Percentiles rank a stretch among this genome's conserved stretches.
Conservation (phyloP, 345 rosid species). For the Pugionium cornutum region DNA sequence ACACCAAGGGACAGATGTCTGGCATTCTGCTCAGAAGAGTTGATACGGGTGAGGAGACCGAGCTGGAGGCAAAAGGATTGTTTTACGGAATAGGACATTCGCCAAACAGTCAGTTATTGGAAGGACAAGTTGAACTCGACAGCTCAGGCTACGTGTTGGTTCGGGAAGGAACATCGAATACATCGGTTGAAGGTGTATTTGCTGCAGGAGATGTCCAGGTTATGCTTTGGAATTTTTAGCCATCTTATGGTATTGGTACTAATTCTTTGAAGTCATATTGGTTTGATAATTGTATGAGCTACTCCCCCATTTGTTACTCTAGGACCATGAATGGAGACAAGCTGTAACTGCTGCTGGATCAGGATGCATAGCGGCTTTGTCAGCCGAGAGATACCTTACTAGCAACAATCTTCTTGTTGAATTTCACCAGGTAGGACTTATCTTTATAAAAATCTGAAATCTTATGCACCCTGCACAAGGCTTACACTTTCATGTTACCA, state of each 20-base stretch:
- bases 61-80: conserved; percentile 92
- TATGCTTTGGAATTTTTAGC: conserved; percentile 28
- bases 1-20: conserved; percentile 91
- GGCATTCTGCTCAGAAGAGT: conserved; percentile 70
- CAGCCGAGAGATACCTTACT: conserved; percentile 93
- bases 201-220: conserved; percentile 99
- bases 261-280: conserved; percentile 26
- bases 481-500: conserved; percentile 20
- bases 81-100: conserved; percentile 98
- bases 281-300: conserved; percentile 26
- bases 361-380: conserved; percentile 95
- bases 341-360: conserved; percentile 97
- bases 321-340: conserved; percentile 99
- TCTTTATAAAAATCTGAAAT: neutral
- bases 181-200: conserved; percentile 90
- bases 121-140: conserved; percentile 94
- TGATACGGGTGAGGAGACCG: conserved; percentile 79
- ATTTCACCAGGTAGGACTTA: conserved; percentile 79
- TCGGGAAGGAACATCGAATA: conserved; percentile 71
- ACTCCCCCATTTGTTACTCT: conserved; percentile 29
- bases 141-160: conserved; percentile 77
- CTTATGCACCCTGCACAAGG: conserved; percentile 22
- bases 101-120: conserved; percentile 82
- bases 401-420: conserved; percentile 81
- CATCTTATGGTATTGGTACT: neutral